Percentiles rank a stretch among this genome's conserved stretches.
These are phyloP conservation scores for Barnettozyma botsteinii DNA, from an alignment of 805 yeast species.

Conservation along the genomic window DNA sequence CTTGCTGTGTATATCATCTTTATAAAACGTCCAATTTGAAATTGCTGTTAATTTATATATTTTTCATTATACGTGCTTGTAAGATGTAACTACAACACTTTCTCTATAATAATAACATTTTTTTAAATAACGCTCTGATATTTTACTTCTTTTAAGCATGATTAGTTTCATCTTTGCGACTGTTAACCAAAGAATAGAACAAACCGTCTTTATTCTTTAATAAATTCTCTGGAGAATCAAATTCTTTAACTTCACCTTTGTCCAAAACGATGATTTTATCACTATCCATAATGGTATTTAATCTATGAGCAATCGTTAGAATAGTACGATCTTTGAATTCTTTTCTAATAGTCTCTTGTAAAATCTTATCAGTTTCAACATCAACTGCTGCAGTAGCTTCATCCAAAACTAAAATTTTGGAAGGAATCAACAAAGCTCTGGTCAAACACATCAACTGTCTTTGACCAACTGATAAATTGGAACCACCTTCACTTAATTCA, in stretches of 20 bases:
- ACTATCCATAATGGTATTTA: constrained; percentile 77
- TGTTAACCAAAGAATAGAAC: constrained; percentile 75
- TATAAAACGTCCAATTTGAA: neutral
- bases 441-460: constrained; percentile 79
- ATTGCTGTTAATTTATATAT: neutral
- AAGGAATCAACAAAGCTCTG: constrained; percentile 61
- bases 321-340: constrained; percentile 76
- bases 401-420: constrained; percentile 64
- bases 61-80: too few relatives aligned
- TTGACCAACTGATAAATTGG: constrained; percentile 70
- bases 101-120: neutral
- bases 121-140: neutral
- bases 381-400: constrained; percentile 91
- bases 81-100: neutral
- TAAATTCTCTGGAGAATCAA: constrained; percentile 64
- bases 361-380: constrained; percentile 72
- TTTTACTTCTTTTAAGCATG: neutral
- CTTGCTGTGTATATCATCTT: neutral
- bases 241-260: constrained; percentile 69
- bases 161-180: constrained; percentile 24
- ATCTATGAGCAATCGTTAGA: constrained; percentile 78
- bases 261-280: constrained; percentile 74
- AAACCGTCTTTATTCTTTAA: constrained; percentile 60
- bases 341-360: constrained; percentile 71
- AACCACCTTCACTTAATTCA: constrained; percentile 60